Percentiles rank a stretch among this genome's conserved stretches.
Conservation (phyloP, 108 stramenopile species). For the Cyclotella kingstonii region DNA sequence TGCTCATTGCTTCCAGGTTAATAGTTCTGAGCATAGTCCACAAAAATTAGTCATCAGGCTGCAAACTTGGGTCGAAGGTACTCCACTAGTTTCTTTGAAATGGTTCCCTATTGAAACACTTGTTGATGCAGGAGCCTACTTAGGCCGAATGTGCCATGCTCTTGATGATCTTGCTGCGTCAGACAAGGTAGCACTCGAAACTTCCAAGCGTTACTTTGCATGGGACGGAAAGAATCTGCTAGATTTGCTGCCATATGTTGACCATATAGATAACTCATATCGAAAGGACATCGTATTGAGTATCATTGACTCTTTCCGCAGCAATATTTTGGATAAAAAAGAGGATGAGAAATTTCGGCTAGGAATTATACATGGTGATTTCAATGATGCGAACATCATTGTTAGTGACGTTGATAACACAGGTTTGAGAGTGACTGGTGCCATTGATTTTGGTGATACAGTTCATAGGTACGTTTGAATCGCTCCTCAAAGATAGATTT, state of each 20-base stretch:
- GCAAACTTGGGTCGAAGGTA: conserved; percentile 70
- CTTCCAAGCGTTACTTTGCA: conserved; percentile 71
- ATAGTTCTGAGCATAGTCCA: conserved; percentile 61
- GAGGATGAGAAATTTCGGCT: conserved; percentile 46
- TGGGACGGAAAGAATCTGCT: conserved; percentile 83
- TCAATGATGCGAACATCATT: conserved; percentile 89
- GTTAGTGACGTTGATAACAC: conserved; percentile 47
- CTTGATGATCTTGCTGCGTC: conserved; percentile 52
- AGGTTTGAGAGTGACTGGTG: conserved; percentile 57
- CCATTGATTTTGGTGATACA: conserved; percentile 91
- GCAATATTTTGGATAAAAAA: conserved; percentile 50
- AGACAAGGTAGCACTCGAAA: conserved; percentile 15
- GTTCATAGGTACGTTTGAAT: conserved; percentile 67
- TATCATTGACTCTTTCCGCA: conserved; percentile 69
- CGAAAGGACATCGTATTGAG: conserved; percentile 52
- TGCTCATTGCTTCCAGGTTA: not conserved
- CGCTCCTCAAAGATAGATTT: not conserved
- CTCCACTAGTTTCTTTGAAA: conserved; percentile 53
- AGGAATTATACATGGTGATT: conserved; percentile 72
- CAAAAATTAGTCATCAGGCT: conserved; percentile 62
- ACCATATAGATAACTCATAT: conserved; percentile 54
- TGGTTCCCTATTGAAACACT: conserved; percentile 70
- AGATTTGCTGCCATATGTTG: conserved; percentile 56
- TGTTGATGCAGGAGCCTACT: conserved; percentile 65
- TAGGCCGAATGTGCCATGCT: conserved; percentile 59